Base-by-base conservation (phyloP, 805 yeast species). In the Wickerhamiella lipophila region DNA sequence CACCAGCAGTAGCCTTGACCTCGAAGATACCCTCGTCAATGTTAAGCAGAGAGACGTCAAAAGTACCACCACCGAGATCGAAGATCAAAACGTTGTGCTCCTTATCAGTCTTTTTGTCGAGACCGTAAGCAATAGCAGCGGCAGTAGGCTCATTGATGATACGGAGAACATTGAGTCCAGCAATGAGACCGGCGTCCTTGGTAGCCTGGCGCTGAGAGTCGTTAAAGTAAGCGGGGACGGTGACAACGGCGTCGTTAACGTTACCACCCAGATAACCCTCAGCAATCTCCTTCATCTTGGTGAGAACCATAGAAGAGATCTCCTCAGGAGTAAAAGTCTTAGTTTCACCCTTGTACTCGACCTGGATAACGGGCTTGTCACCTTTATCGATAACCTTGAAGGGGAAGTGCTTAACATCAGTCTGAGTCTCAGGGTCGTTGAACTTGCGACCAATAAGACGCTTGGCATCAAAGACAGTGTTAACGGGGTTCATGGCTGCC, bases 21-120 rank as follows among this genome's bases (percentile, higher is more conserved):
- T 87, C 89, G 77, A 87, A 87, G 64, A 87, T 85, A 73, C 96
- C 96, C 66, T 87, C 96, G 66, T 86, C 94, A 65, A 87, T 84
- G 68, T 88, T 79, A 67, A 87, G 76, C 56, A 87, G 76, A 47
- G 96, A 88, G 50, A 87, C 96, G 83, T 87, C 96, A 75, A 87
- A 87, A 67, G 96, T 87, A 79, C 96, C 96, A 75, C 96, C 96
- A 78, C 96, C 96, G 68, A 87, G 79, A 72, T 87, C 96, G 75
- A 86, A 87, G 68, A 87, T 84, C 65, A 87, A 75, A 55, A 87
- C 89, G 70, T 86, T 85, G 70, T 81, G 81, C 74, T 87, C 95
- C 57, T 76, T 77, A 55, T 77, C 80, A 57, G 81, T 75, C 68
- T 67, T 65, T 66, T 67, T 68, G 62, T 68, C 72, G 62, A 88